A percentile compares a stretch with the other conserved stretches of the same genome.
phyloP scores from a whole-genome alignment of 139 green algal genomes.

The Coccomyxa sp. region DNA sequence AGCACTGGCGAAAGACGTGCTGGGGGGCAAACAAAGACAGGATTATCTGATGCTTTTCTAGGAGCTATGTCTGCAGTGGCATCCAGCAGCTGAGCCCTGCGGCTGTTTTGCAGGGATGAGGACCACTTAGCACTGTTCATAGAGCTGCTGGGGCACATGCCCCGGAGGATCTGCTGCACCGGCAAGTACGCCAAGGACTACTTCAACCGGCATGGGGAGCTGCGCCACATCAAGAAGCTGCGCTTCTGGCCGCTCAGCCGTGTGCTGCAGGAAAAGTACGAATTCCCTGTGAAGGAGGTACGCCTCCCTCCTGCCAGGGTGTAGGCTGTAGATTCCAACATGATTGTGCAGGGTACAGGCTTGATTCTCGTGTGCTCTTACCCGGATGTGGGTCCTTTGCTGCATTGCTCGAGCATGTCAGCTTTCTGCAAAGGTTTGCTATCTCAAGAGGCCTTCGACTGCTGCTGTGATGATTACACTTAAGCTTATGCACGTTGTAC shows the following conservation, averaged over 20 bases:
- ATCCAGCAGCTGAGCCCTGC: too few species aligned
- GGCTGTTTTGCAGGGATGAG: conserved; percentile 92
- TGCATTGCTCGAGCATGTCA: background rate
- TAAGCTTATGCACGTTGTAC: conserved; percentile 32
- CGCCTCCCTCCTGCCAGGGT: background rate
- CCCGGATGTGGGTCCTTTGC: background rate
- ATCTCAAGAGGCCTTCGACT: background rate
- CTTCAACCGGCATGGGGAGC: conserved; percentile 86
- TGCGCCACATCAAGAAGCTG: conserved; percentile 90
- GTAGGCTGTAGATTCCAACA: too few species aligned
- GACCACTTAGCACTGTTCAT: conserved; percentile 98
- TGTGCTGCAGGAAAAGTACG: conserved; percentile 94
- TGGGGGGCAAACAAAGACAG: too few species aligned
- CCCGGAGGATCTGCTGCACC: conserved; percentile 57
- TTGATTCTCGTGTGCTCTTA: too few species aligned
- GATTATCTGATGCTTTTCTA: too few species aligned
- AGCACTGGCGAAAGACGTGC: too few species aligned
- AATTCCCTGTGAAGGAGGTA: conserved; percentile 75
- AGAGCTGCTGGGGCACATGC: conserved; percentile 88
- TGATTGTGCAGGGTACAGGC: too few species aligned
- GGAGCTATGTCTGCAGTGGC: too few species aligned
- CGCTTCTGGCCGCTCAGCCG: conserved; percentile 86
- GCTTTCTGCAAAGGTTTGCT: background rate
- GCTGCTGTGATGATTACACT: conserved; percentile 2
- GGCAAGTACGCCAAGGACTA: conserved; percentile 81